A percentile compares a stretch with the other conserved stretches of the same genome.
Conservation (phyloP, 129 eudicot genomes). For the Chrysanthemum makinoi region DNA sequence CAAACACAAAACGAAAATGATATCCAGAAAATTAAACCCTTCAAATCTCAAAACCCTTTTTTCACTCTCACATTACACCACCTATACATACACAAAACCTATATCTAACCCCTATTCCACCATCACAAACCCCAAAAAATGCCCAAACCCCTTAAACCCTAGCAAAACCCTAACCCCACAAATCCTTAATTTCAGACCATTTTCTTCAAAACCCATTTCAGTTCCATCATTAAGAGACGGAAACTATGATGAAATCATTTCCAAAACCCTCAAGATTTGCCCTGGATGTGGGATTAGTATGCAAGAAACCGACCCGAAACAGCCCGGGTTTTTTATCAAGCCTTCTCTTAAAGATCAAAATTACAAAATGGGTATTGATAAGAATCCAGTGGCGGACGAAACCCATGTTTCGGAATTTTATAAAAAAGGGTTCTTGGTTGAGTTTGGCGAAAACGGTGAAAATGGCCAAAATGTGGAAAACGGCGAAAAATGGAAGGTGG, state of each 20-base stretch:
- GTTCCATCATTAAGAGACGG: conserved; percentile 61
- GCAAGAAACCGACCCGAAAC: conserved; percentile 67
- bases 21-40: conserved; percentile 40
- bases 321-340: conserved; percentile 65
- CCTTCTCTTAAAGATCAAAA: conserved; percentile 46
- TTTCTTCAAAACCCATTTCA: conserved; percentile 42
- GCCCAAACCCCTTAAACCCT: conserved; percentile 44
- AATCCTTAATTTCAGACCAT: conserved; percentile 25
- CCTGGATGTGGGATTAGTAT: conserved; percentile 92
- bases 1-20: conserved; percentile 32
- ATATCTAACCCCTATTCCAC: conserved; percentile 35
- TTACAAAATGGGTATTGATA: conserved; percentile 46
- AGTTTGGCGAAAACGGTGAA: conserved; percentile 22
- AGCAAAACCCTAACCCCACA: conserved; percentile 43
- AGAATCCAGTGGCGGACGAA: conserved; percentile 58
- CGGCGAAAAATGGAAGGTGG: conserved; percentile 11
- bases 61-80: conserved; percentile 34
- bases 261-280: conserved; percentile 45
- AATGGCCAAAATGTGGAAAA: conserved; percentile 6
- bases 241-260: conserved; percentile 62
- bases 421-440: conserved; percentile 56
- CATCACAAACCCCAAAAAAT: conserved; percentile 20
- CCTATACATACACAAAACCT: conserved; percentile 43
- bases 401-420: conserved; percentile 60
- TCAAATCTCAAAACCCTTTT: conserved; percentile 52